Evolutionary conservation across 495 filamentous ascomycete species (phyloP), one percentile per base, ranked within the genome.

Genomic region (Aspergillus cavernicola): DNA sequence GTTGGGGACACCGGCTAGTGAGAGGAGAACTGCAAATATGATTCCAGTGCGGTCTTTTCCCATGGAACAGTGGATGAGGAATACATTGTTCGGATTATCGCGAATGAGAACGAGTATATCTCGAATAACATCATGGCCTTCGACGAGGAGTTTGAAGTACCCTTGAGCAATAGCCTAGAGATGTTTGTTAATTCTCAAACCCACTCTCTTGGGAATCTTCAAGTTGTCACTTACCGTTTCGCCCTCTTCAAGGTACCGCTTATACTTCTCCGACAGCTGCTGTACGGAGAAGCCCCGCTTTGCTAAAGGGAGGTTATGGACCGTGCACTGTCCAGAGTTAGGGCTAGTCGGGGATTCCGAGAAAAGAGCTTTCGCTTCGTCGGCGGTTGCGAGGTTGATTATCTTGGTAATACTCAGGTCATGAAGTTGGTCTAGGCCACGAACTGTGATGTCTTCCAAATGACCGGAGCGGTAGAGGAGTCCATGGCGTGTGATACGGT

Each of bases 31-130:
- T 0, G 52, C 52, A 10, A 40, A 40, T 0, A 47, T 22, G 1
- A 54, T 19, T 11, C 42, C 52, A 2, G 52, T 54, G 15, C 52
- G 42, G 37, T 54, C 52, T 16, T 54, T 54, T 2, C 52, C 52
- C 26, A 48, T 16, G 5, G 33, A 16, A 12, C 52, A 48, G 19
- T 54, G 52, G 11, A 46, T 16, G 6, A 48, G 43, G n/a, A 37
- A 48, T 1, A 37, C 33, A 19, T 32, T 15, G 1, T 23, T 10
- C 1, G 43, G 52, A 18, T 42, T 39, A 23, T 54, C 42, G 24
- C 20, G 42, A 11, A 54, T 48, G 0, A 32, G 16, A 8, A n/a
- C 13, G 3, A 48, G 12, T 2, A 54, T 23, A 2, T 38, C 23
- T 2, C 33, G 7, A 12, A 54, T 24, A 0, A 43, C 42, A 0